Conservation (phyloP, 176 grass and related monocot species). For the Oryza glaberrima region DNA sequence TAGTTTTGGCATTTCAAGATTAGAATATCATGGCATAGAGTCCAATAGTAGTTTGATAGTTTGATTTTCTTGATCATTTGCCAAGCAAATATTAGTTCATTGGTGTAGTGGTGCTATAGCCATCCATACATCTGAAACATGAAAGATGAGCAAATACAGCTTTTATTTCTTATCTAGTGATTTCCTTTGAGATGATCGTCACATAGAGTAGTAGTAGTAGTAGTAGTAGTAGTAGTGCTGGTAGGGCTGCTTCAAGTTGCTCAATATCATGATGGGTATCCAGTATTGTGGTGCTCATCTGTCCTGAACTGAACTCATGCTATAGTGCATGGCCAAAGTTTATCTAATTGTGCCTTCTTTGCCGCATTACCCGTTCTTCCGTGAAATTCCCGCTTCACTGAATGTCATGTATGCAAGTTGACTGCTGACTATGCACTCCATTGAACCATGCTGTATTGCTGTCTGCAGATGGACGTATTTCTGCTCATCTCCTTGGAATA, state of each 20-base stretch:
- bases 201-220: neutral
- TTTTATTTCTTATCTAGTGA: neutral
- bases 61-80: neutral
- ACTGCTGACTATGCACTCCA: slow-evolving; percentile 24
- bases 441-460: neutral
- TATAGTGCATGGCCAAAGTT: neutral
- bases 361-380: slow-evolving; percentile 16
- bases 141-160: neutral
- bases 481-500: slow-evolving; percentile 23
- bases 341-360: slow-evolving; percentile 4
- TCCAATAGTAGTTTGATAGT: neutral
- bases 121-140: slow-evolving; percentile 22
- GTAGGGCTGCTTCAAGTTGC: neutral
- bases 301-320: slow-evolving; percentile 17
- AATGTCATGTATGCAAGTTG: slow-evolving; percentile 32
- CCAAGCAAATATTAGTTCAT: neutral
- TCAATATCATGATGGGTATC: neutral
- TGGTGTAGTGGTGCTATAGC: neutral
- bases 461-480: slow-evolving; percentile 24
- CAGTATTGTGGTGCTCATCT: neutral
- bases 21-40: neutral
- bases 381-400: slow-evolving; percentile 44
- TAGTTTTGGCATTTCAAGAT: neutral
- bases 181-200: neutral
- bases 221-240: neutral